Conservation (phyloP, 192 early-diverging fungal species). For the Coemansia sp. region DNA sequence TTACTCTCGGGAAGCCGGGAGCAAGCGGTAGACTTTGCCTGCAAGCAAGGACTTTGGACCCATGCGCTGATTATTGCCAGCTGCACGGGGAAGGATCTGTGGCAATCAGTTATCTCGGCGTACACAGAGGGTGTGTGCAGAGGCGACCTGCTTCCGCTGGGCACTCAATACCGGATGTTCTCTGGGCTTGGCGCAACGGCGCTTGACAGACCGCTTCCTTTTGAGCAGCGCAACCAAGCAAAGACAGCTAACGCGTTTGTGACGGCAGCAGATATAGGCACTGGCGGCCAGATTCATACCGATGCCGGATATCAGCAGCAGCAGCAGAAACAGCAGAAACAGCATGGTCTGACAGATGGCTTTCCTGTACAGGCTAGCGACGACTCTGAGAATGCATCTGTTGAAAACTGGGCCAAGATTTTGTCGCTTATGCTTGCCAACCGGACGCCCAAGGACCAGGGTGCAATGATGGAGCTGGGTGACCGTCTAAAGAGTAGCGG, state of each 20-base stretch:
- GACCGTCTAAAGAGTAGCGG: slow-evolving; percentile 63
- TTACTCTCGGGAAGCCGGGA: slow-evolving; percentile 44
- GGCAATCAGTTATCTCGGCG: slow-evolving; percentile 71
- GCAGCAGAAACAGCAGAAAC: slow-evolving; percentile 2
- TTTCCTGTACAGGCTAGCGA: not conserved
- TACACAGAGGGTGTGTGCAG: slow-evolving; percentile 59
- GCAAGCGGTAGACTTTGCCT: slow-evolving; percentile 46
- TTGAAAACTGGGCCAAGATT: slow-evolving; percentile 66
- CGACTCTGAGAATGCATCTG: slow-evolving; percentile 6
- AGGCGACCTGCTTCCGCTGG: slow-evolving; percentile 47
- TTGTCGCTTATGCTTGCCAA: slow-evolving; percentile 81
- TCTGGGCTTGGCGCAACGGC: slow-evolving; percentile 57
- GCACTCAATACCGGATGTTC: slow-evolving; percentile 67
- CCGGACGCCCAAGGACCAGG: slow-evolving; percentile 67
- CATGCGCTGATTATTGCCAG: slow-evolving; percentile 90
- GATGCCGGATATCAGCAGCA: not conserved
- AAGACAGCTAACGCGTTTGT: slow-evolving; percentile 12
- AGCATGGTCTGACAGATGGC: slow-evolving; percentile 6
- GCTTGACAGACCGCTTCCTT: slow-evolving; percentile 7
- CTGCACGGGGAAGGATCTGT: slow-evolving; percentile 77
- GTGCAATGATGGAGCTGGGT: slow-evolving; percentile 70
- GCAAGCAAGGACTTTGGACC: slow-evolving; percentile 65
- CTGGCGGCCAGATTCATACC: not conserved
- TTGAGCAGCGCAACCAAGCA: not conserved
- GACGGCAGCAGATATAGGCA: slow-evolving; percentile 25